Conservation (phyloP, 345 rosid genomes). For the Acer negundo region DNA sequence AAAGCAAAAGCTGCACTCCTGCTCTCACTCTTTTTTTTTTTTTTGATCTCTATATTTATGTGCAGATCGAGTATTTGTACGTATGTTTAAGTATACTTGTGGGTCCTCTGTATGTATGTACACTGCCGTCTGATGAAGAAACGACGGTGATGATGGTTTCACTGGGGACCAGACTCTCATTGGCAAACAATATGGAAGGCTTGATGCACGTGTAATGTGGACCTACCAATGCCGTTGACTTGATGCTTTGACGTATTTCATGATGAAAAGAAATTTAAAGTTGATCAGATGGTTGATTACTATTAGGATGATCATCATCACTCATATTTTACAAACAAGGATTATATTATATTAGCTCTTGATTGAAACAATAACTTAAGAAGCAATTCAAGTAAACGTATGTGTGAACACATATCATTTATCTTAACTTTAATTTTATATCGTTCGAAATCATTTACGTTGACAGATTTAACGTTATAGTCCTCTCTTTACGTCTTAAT, state of each 20-base stretch:
- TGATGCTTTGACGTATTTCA: constrained; percentile 9
- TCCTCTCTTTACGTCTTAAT: too few species aligned
- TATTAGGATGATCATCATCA: too few species aligned
- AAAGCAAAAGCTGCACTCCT: constrained; percentile 58
- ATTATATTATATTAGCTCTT: constrained; percentile 4
- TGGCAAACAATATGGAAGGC: too few species aligned
- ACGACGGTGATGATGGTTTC: constrained; percentile 11
- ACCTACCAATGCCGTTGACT: constrained; percentile 36
- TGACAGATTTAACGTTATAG: too few species aligned
- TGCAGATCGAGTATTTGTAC: too few species aligned
- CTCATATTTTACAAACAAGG: neutral
- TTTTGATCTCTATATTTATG: too few species aligned
- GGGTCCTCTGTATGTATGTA: constrained; percentile 1
- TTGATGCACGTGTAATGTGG: constrained; percentile 47
- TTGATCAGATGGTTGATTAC: constrained; percentile 23
- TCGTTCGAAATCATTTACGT: too few species aligned
- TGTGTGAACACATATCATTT: too few species aligned
- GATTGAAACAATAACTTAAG: neutral
- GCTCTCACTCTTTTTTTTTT: neutral
- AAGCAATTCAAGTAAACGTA: too few species aligned
- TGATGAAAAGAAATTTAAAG: constrained; percentile 27
- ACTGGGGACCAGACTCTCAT: too few species aligned
- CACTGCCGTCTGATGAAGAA: constrained; percentile 15
- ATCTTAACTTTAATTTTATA: too few species aligned
- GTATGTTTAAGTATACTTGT: neutral